Base-by-base conservation (phyloP, 2,329 filamentous ascomycete species). In the Ceratocystis alfenasii region DNA sequence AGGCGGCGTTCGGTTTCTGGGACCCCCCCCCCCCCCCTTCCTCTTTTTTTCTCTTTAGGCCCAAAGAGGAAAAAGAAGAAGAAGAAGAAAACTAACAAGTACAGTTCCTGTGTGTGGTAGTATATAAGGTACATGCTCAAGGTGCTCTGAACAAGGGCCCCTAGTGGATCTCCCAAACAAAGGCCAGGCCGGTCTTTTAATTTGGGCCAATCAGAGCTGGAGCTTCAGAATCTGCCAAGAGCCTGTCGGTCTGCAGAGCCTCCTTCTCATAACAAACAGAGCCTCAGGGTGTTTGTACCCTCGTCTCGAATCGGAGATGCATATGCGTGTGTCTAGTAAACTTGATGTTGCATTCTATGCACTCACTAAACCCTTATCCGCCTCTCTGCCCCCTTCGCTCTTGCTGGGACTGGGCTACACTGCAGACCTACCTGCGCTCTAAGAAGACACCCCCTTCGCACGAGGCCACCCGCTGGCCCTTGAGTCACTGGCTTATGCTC, bases 1-100 rank as follows among this genome's bases (percentile, higher is more conserved):
- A 36, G 22, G 44, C 65, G 61, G 65, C 25, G 48, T 63, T 66
- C 60, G 65, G 65, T 57, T 61, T 65, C 10, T 53, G 48, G 12
- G 8, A 53, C 4, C 20, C 48, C 22, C n/a, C 6, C 22, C n/a
- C 6, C 17, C 45, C 6, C n/a, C 5, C 5, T 15, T n/a, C 5
- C 45, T n/a, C 0, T 15, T n/a, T 59, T 25, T 20, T 20, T 8
- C 8, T 44, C 25, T 36, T 28, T 33, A 41, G 44, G 3, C 55
- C 41, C 17, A 36, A 64, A 28, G 28, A 28, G 10, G 30, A 20
- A 57, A 64, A 64, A 55, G 48, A 44, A 50, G n/a, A 48, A 33
- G 8, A 36, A 53, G n/a, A 22, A 20, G 25, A 25, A 64, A 20
- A 41, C 33, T 22, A 22, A 25, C 64, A 45, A 30, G 50, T 41